Evolutionary conservation across 73 alveolate genomes (phyloP).

Genomic region (Paramecium biaurelia): DNA sequence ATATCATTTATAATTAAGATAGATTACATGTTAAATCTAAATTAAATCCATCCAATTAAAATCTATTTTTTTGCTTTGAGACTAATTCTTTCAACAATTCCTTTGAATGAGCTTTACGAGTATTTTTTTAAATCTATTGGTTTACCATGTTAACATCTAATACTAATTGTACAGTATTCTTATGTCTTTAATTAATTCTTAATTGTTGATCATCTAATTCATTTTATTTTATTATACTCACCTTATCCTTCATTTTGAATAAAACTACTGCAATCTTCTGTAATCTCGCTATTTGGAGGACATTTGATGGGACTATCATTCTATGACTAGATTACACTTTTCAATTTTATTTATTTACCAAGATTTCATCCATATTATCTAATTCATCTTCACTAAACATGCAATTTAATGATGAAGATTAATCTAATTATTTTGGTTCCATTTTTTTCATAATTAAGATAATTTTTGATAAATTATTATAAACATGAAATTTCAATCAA

Average conservation of each 20-base stretch:
- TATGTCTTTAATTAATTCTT: constrained; percentile 1
- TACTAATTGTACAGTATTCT: constrained; percentile 1
- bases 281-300: not conserved
- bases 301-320: constrained; percentile 9
- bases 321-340: not conserved
- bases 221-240: not conserved
- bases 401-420: not conserved
- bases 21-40: constrained; percentile 77
- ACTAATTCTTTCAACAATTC: constrained; percentile 58
- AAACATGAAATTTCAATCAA: not conserved
- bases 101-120: not conserved
- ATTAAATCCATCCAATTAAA: constrained; percentile 73
- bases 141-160: constrained; percentile 4
- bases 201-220: not conserved
- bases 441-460: not conserved
- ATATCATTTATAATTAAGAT: constrained; percentile 58
- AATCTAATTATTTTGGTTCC: constrained; percentile 18
- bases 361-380: not conserved
- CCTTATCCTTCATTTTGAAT: not conserved
- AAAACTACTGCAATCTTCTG: not conserved
- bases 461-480: not conserved
- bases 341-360: not conserved
- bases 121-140: not conserved
- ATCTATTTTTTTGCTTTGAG: constrained; percentile 68
- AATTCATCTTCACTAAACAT: not conserved